Base-by-base conservation (phyloP, 495 filamentous ascomycete genomes). In the Penicillium parvum region DNA sequence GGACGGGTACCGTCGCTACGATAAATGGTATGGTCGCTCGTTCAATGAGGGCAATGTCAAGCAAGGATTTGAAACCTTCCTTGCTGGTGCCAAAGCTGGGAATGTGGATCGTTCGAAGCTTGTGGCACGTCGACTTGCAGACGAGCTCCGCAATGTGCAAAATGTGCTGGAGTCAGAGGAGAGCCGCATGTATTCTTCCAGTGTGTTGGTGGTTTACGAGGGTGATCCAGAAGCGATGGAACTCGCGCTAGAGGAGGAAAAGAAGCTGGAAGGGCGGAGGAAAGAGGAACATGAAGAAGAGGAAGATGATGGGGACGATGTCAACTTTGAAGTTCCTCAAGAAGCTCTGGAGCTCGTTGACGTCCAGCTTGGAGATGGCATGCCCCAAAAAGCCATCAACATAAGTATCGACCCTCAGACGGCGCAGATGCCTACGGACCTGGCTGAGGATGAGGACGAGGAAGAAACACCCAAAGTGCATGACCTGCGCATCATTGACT, bases 141-240 rank as follows among this genome's bases (percentile, higher is more conserved):
- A 74, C 2, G 86, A 94, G 48, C 67, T 96, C 14, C 66, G 63
- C 45, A 74, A 72, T 18, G 73, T 90, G 7, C 75, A 82, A 50
- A 58, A 75, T 16, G 71, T 83, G 0, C 70, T 96, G 8, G 79
- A 88, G 58, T 72, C 63, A 0, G 77, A 86, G 50, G 91, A 96
- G 66, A 91, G 84, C 59, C 76, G 90, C 41, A 97, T 98, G 90
- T 96, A 90, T 62, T 91, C 88, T 2, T 77, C 90, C 0, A 95
- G 88, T 57, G 66, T 97, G 9, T 74, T 98, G 16, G 86, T 96
- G 32, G 83, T 95, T 7, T 97, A 94, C 50, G 92, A 98, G 64
- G 92, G 94, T 10, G 87, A 96, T 57, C 77, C 77, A 15, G 68
- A 74, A 8, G 82, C 82, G 6, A 73, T 92, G 48, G 72, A 78